Evolutionary conservation across 2,329 filamentous ascomycete species (phyloP).

Genomic region (Ophiostoma sp.): DNA sequence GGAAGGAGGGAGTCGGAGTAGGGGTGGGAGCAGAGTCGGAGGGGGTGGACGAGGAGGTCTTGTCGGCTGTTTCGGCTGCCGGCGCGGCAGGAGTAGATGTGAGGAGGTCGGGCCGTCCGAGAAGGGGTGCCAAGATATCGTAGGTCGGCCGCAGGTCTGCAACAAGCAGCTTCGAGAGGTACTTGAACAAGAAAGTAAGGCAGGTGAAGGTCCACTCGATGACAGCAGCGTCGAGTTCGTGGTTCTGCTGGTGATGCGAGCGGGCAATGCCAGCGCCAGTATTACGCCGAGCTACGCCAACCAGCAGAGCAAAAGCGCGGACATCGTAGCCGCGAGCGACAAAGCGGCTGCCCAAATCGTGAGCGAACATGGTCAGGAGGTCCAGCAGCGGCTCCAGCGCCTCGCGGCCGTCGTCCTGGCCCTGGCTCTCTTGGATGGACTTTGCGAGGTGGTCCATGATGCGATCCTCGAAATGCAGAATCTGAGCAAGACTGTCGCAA

Average conservation of each 20-base stretch:
- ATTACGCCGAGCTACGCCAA: slow-evolving; percentile 61
- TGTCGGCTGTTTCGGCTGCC: background rate
- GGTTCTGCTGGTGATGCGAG: slow-evolving; percentile 45
- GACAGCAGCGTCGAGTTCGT: slow-evolving; percentile 77
- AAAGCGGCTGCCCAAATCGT: slow-evolving; percentile 83
- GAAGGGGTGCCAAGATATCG: slow-evolving; percentile 76
- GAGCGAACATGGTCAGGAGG: slow-evolving; percentile 90
- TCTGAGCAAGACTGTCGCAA: slow-evolving; percentile 86
- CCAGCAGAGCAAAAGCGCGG: slow-evolving; percentile 70
- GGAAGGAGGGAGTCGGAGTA: background rate
- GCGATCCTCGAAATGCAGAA: slow-evolving; percentile 83
- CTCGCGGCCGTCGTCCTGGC: slow-evolving; percentile 61
- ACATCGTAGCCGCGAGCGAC: slow-evolving; percentile 74
- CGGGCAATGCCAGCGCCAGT: slow-evolving; percentile 25
- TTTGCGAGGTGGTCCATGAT: slow-evolving; percentile 76
- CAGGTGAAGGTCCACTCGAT: slow-evolving; percentile 97
- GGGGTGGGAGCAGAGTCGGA: background rate
- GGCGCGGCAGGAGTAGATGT: background rate
- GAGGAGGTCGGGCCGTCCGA: slow-evolving; percentile 63
- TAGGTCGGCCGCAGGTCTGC: slow-evolving; percentile 83
- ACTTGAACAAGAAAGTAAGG: slow-evolving; percentile 95
- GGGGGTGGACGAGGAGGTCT: background rate
- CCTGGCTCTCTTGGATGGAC: slow-evolving; percentile 66
- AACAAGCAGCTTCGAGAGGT: slow-evolving; percentile 82
- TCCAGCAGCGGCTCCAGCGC: slow-evolving; percentile 83